Percentiles rank a stretch among this genome's conserved stretches.
These are phyloP conservation scores for Lagenaria siceraria DNA, from an alignment of 306 rosid species.

Conservation along the genomic window DNA sequence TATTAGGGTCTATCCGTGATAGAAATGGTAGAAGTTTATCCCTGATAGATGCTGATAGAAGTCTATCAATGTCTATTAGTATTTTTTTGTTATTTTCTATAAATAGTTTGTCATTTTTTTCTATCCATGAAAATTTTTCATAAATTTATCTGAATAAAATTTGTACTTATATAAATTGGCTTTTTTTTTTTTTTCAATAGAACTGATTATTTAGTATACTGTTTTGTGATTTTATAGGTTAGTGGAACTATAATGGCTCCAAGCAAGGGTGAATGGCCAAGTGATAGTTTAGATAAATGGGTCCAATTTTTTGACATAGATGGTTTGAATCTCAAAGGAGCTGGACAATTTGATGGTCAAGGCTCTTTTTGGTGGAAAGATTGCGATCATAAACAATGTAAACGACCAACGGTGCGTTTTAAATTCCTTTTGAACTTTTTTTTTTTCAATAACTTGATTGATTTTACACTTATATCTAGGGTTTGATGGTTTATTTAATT, in stretches of 20 bases:
- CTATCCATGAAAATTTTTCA: no score
- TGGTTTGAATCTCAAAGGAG: background rate
- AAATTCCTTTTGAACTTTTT: no score
- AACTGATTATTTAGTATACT: background rate
- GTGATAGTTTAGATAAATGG: background rate
- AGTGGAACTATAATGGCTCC: conserved; percentile 10
- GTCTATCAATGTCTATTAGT: no score
- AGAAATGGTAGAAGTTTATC: no score
- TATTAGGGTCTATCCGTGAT: no score
- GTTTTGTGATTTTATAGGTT: background rate
- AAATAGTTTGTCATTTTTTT: no score
- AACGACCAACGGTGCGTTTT: conserved; percentile 3
- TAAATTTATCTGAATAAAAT: no score
- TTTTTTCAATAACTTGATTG: no score
- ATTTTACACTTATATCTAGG: background rate
- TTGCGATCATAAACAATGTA: background rate
- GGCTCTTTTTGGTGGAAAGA: background rate
- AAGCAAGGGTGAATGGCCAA: conserved; percentile 1
- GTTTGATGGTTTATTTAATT: background rate
- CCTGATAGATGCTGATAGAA: no score
- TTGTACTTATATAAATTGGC: no score
- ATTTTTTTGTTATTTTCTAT: no score
- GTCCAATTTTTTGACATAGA: background rate
- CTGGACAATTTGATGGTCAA: conserved; percentile 9
- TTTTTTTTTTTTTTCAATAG: background rate